Conservation (phyloP, 2,329 filamentous ascomycete genomes). For the Colletotrichum sp. region DNA sequence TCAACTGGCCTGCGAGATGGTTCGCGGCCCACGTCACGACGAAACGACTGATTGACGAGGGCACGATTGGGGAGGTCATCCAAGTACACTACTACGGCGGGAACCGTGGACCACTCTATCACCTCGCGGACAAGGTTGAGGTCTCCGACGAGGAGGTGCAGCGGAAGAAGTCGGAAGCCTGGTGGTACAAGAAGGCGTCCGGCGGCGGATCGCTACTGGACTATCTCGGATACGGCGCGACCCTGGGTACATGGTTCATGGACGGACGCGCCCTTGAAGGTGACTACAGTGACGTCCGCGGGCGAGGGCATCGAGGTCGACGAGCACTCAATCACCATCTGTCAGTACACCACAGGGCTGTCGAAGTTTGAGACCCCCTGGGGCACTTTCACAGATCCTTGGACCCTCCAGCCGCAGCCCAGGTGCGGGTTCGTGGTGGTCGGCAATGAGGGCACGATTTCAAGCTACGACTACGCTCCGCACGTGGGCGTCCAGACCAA, state of each 20-base stretch:
- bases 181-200: background rate
- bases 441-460: background rate
- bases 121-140: conserved; percentile 1
- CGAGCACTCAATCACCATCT: background rate
- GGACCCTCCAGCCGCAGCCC: background rate
- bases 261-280: background rate
- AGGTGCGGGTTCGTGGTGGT: background rate
- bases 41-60: background rate
- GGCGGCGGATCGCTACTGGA: background rate
- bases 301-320: background rate
- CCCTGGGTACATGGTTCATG: background rate
- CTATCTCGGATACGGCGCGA: background rate
- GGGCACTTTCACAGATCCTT: background rate
- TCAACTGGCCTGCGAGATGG: background rate
- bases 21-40: background rate
- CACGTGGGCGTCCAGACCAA: background rate
- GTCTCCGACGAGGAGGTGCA: background rate
- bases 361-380: background rate
- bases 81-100: background rate
- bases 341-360: background rate
- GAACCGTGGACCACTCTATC: background rate
- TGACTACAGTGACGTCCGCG: background rate
- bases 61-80: background rate
- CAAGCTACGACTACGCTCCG: background rate
- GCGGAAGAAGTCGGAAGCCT: background rate